phyloP scores from a whole-genome alignment of 2,329 filamentous ascomycete species.

The Chaetomiaceae sp. region DNA sequence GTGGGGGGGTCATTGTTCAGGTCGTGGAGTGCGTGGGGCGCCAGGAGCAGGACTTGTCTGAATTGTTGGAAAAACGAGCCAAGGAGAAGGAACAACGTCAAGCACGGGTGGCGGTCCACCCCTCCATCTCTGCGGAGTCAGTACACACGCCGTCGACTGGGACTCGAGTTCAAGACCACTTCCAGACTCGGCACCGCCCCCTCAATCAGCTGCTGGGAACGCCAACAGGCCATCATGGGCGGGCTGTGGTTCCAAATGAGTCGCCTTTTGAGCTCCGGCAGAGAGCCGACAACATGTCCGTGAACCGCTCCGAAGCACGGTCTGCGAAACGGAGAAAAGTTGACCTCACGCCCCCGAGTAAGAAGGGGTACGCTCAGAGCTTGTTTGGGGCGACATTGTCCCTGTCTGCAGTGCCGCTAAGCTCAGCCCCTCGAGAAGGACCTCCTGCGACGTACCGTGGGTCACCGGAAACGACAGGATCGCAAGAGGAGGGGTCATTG shows the following conservation, averaged over 20 bases:
- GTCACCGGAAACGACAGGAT: slow-evolving; percentile 1
- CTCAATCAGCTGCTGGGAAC: slow-evolving; percentile 59
- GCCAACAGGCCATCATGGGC: slow-evolving; percentile 56
- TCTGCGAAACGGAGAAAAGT: slow-evolving; percentile 38
- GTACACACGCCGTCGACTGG: slow-evolving; percentile 9
- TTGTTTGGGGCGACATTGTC: slow-evolving; percentile 43
- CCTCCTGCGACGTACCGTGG: slow-evolving; percentile 11
- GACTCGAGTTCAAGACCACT: slow-evolving; percentile 25
- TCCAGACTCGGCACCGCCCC: slow-evolving; percentile 37
- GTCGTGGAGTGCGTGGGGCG: slow-evolving; percentile 69
- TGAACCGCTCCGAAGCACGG: slow-evolving; percentile 23
- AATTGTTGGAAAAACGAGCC: slow-evolving; percentile 63
- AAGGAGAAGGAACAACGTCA: slow-evolving; percentile 50
- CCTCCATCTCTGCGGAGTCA: slow-evolving; percentile 17
- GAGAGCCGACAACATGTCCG: slow-evolving; percentile 25
- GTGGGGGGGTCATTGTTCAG: slow-evolving; percentile 69
- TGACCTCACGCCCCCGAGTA: slow-evolving; percentile 36
- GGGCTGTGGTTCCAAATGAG: slow-evolving; percentile 48
- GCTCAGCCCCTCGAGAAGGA: slow-evolving; percentile 27
- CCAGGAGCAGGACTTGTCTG: slow-evolving; percentile 70
- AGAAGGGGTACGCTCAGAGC: slow-evolving; percentile 44
- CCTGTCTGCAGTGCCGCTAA: slow-evolving; percentile 35
- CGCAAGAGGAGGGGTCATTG: slow-evolving; percentile 1
- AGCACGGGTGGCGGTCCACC: slow-evolving; percentile 37
- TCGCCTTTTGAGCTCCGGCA: slow-evolving; percentile 62